phyloP scores from a whole-genome alignment of 2,329 filamentous ascomycete species.

The Nigrograna mackinnonii region DNA sequence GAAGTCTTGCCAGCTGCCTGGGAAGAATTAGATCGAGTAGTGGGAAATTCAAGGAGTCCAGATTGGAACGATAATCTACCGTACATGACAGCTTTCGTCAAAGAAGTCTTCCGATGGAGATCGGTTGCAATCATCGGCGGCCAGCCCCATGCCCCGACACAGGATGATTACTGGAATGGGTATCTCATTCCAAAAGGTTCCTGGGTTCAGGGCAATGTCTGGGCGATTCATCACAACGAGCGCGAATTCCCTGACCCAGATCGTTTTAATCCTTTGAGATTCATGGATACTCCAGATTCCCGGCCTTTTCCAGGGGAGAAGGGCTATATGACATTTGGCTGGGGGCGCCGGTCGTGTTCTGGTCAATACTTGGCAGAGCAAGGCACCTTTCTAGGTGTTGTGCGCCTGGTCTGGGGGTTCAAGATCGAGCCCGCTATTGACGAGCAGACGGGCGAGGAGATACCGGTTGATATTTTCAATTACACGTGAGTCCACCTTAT shows the following conservation, averaged over 20 bases:
- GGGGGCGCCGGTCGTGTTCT: conserved; percentile 57
- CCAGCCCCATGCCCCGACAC: conserved; percentile 11
- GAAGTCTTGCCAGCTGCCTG: conserved; percentile 5
- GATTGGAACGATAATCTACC: conserved; percentile 12
- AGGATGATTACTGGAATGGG: conserved; percentile 16
- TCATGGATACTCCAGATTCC: conserved; percentile 15
- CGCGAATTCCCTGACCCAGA: conserved; percentile 20
- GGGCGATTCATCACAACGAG: conserved; percentile 32
- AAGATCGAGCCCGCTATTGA: conserved; percentile 45
- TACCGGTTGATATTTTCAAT: conserved; percentile 57
- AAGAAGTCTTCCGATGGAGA: conserved; percentile 11
- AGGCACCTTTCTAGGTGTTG: conserved; percentile 58
- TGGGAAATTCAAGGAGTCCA: conserved; percentile 20
- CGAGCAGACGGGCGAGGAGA: conserved; percentile 41
- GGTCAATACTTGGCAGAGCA: conserved; percentile 61
- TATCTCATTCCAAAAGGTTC: conserved; percentile 31
- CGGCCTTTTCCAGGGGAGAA: conserved; percentile 38
- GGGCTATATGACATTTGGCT: conserved; percentile 56
- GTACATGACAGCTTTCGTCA: conserved; percentile 27
- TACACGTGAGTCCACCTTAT: conserved; percentile 44
- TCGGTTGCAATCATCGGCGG: conserved; percentile 11
- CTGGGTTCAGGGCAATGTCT: conserved; percentile 25
- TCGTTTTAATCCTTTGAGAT: conserved; percentile 19
- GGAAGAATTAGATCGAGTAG: conserved; percentile 13
- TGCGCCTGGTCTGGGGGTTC: conserved; percentile 59